Percentiles rank a stretch among this genome's conserved stretches.
phyloP scores from a whole-genome alignment of 176 grass and related monocot genomes.

The Phoenix dactylifera region DNA sequence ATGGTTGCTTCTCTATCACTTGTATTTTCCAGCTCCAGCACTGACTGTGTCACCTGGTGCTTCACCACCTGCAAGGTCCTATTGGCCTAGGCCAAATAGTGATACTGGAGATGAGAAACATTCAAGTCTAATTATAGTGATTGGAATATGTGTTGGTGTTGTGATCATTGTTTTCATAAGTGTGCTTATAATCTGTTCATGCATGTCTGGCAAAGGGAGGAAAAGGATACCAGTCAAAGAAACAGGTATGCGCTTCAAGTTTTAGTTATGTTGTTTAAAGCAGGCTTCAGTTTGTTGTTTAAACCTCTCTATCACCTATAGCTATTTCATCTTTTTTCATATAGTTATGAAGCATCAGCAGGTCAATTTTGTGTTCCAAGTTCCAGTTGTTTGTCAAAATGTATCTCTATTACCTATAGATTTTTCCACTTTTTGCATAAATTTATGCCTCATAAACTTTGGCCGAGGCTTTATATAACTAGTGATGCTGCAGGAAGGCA shows the following conservation, averaged over 20 bases:
- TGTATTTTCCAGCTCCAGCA: constrained; percentile 59
- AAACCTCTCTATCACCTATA: too few species aligned
- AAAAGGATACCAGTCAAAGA: constrained; percentile 40
- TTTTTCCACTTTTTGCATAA: too few species aligned
- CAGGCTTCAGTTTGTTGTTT: too few species aligned
- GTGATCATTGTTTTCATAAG: constrained; percentile 53
- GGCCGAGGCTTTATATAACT: too few species aligned
- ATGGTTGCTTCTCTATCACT: not conserved
- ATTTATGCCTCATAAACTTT: too few species aligned
- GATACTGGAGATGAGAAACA: constrained; percentile 29
- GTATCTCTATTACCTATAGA: too few species aligned
- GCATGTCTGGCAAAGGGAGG: constrained; percentile 58
- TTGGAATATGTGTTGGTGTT: constrained; percentile 70
- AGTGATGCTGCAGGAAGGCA: too few species aligned
- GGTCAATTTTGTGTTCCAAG: too few species aligned
- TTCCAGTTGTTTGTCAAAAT: too few species aligned
- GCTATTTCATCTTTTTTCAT: too few species aligned
- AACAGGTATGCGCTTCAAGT: constrained; percentile 44
- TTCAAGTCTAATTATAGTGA: constrained; percentile 42
- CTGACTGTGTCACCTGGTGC: constrained; percentile 47
- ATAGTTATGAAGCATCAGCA: too few species aligned
- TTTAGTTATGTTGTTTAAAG: constrained; percentile 16
- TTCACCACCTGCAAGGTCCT: constrained; percentile 36
- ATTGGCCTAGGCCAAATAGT: constrained; percentile 18
- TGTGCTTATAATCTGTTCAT: constrained; percentile 60